Conservation (phyloP, 2,329 filamentous ascomycete species). For the Chrysoporthe cubensis region DNA sequence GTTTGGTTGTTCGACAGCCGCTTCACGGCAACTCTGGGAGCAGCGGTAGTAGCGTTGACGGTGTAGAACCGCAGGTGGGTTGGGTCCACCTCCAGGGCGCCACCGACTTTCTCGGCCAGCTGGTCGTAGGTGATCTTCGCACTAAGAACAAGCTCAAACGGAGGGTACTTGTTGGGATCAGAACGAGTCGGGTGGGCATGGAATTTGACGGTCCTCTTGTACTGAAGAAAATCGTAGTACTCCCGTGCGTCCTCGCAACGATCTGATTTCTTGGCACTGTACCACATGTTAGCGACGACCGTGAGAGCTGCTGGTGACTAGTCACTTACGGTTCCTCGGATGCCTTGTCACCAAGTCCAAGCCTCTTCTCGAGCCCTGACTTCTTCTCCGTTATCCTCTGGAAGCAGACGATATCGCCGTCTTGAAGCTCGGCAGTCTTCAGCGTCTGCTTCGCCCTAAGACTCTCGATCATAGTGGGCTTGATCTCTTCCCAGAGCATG, state of each 20-base stretch:
- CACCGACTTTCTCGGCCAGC: slow-evolving; percentile 80
- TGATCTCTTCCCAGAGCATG: slow-evolving; percentile 94
- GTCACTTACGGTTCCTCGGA: slow-evolving; percentile 40
- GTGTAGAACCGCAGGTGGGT: slow-evolving; percentile 93
- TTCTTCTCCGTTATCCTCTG: slow-evolving; percentile 66
- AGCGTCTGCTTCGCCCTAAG: slow-evolving; percentile 91
- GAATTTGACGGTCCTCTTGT: slow-evolving; percentile 80
- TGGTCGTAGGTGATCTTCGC: slow-evolving; percentile 90
- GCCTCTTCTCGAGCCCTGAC: slow-evolving; percentile 44
- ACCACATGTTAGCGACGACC: slow-evolving; percentile 30
- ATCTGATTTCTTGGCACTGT: slow-evolving; percentile 48
- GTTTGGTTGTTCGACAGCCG: slow-evolving; percentile 66
- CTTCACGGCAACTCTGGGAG: slow-evolving; percentile 78
- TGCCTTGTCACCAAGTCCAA: slow-evolving; percentile 42
- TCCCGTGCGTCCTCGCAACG: slow-evolving; percentile 73
- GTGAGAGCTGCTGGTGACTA: not conserved
- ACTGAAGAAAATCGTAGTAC: slow-evolving; percentile 92
- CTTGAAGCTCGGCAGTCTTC: slow-evolving; percentile 90
- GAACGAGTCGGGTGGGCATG: slow-evolving; percentile 65
- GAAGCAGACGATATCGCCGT: slow-evolving; percentile 96
- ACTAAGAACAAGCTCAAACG: slow-evolving; percentile 79
- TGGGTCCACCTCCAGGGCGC: slow-evolving; percentile 74
- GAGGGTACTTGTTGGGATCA: slow-evolving; percentile 61
- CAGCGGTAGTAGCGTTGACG: slow-evolving; percentile 75
- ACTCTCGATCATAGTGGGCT: slow-evolving; percentile 93